A percentile compares a stretch with the other conserved stretches of the same genome.
Evolutionary conservation across 2,329 filamentous ascomycete species (phyloP).

Genomic region (Cladosporium halotolerans): DNA sequence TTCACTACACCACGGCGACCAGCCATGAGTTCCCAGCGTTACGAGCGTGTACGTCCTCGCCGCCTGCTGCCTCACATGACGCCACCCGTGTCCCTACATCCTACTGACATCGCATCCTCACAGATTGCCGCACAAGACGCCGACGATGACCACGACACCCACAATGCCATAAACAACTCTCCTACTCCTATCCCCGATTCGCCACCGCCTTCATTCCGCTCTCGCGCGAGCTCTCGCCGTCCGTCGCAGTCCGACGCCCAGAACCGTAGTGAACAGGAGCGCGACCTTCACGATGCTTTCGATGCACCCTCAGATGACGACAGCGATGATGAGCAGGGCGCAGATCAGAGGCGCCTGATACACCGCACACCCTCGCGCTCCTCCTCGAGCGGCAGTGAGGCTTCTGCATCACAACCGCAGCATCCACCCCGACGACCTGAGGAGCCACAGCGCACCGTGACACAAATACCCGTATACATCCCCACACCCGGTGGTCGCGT

Average conservation of each 20-base stretch:
- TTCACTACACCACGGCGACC: no score
- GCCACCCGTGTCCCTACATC: slow-evolving; percentile 5
- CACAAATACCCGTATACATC: slow-evolving; percentile 49
- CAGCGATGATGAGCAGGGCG: slow-evolving; percentile 59
- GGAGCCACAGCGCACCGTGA: slow-evolving; percentile 43
- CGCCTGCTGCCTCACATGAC: slow-evolving; percentile 11
- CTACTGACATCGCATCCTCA: slow-evolving; percentile 14
- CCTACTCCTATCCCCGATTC: slow-evolving; percentile 40
- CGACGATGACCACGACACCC: slow-evolving; percentile 32
- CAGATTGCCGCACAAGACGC: slow-evolving; percentile 38
- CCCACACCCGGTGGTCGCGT: slow-evolving; percentile 43
- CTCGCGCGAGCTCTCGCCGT: slow-evolving; percentile 65
- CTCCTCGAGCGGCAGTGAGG: not conserved
- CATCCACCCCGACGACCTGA: slow-evolving; percentile 25
- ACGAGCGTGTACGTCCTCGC: slow-evolving; percentile 20
- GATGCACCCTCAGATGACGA: slow-evolving; percentile 58
- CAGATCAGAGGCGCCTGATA: slow-evolving; percentile 77
- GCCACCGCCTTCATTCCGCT: slow-evolving; percentile 76
- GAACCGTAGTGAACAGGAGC: slow-evolving; percentile 55
- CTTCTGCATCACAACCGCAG: slow-evolving; percentile 6
- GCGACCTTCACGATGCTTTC: slow-evolving; percentile 88
- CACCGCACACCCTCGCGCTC: slow-evolving; percentile 33
- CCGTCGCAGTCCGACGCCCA: slow-evolving; percentile 48
- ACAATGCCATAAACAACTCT: slow-evolving; percentile 22
- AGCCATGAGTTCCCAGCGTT: slow-evolving; percentile 13